Base-by-base conservation (phyloP, 495 filamentous ascomycete genomes). In the Letharia lupina region DNA sequence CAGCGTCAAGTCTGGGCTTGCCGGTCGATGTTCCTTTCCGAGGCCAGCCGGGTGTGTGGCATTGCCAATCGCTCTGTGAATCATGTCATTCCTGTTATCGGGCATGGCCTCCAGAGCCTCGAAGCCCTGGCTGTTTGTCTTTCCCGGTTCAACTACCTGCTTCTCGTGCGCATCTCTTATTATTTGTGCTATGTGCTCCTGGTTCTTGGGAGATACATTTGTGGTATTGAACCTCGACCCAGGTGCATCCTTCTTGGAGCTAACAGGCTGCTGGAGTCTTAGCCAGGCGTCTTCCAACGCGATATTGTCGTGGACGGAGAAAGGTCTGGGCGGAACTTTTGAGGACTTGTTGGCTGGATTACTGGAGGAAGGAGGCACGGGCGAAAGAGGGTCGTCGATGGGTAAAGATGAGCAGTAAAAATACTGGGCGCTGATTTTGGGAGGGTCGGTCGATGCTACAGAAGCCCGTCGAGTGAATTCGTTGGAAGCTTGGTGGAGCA, bases 371-470 rank as follows among this genome's bases (percentile, higher is more conserved):
- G 84, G 78, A 23, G 89, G 86, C 28, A 88, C 73, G 2, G 87
- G 81, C 8, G 88, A 87, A 52, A 93, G 81, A 16, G 91, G 90
- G 74, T 95, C 91, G 73, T 95, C 91, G 71, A 95, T 88, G 48
- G 90, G 85, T 41, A 90, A 78, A 28, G 82, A 79, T 18, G 90
- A 92, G 40, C 84, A 80, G 75, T 93, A 94, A 73, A 93, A 95
- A 78, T 89, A 95, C 56, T 91, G 91, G 56, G 88, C 81, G 37
- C 80, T 80, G 41, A 89, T 71, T 11, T 72, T 73, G n/a, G 81
- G 81, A 37, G 79, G 77, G 35, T 68, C 66, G 68, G 61, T 40
- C 65, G 74, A 50, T 70, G 72, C 61, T 75, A 72, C 65, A 74
- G 69, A 70, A 47, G 70, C 70, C 41, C 69, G 66, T n/a, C 70